Evolutionary conservation across 2,329 filamentous ascomycete genomes (phyloP).

Genomic region (Fusarium veterinarium): DNA sequence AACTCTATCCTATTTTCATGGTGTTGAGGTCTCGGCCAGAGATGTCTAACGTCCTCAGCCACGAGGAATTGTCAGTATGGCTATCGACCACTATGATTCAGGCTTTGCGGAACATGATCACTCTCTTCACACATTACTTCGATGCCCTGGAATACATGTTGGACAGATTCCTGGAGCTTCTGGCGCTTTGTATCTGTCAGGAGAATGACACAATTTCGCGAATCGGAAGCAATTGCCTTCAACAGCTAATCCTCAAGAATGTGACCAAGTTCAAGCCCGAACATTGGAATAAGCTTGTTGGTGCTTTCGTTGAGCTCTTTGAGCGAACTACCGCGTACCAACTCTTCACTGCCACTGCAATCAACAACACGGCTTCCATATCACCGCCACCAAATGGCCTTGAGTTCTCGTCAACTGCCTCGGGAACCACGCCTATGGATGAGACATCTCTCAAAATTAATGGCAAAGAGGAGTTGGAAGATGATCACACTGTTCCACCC

Average conservation of each 20-base stretch:
- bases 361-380: constrained; percentile 63
- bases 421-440: constrained; percentile 56
- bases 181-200: constrained; percentile 97
- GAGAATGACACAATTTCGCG: constrained; percentile 98
- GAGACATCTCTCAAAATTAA: constrained; percentile 72
- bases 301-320: constrained; percentile 95
- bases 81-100: constrained; percentile 99
- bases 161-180: constrained; percentile 92
- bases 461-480: constrained; percentile 58
- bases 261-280: constrained; percentile 88
- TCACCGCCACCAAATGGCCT: constrained; percentile 64
- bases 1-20: constrained; percentile 98
- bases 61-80: constrained; percentile 98
- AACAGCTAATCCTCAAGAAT: constrained; percentile 96
- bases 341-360: constrained; percentile 85
- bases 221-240: constrained; percentile 97
- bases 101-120: constrained; percentile 97
- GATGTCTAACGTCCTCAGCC: constrained; percentile 93
- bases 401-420: constrained; percentile 59
- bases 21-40: constrained; percentile 96
- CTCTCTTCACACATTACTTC: constrained; percentile 98
- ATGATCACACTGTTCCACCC: constrained; percentile 48
- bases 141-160: constrained; percentile 97
- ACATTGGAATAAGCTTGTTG: constrained; percentile 96
- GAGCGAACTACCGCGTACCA: constrained; percentile 94